Evolutionary conservation across 257 asterid genomes (phyloP).

Genomic region (Rehmannia glutinosa): DNA sequence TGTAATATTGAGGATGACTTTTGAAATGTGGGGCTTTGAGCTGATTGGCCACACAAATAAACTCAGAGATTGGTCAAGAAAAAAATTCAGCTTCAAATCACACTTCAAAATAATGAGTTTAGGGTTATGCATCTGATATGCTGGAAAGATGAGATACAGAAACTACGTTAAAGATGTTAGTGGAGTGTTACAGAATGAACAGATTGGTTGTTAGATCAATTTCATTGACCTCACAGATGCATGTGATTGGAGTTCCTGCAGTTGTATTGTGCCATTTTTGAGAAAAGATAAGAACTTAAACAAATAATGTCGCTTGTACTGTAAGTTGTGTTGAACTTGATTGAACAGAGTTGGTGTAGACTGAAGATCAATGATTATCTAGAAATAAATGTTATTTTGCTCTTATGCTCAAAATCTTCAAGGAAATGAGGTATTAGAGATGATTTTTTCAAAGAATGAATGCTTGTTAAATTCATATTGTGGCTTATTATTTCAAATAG

Average conservation of each 20-base stretch:
- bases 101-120: background rate
- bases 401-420: background rate
- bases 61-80: background rate
- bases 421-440: background rate
- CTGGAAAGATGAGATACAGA: too few relatives aligned
- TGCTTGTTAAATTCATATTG: background rate
- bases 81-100: background rate
- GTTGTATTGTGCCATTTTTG: too few relatives aligned
- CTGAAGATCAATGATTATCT: background rate
- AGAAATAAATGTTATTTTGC: background rate
- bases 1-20: background rate
- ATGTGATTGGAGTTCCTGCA: too few relatives aligned
- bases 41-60: background rate
- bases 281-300: too few relatives aligned
- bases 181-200: too few relatives aligned
- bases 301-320: background rate
- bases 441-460: background rate
- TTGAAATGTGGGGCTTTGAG: background rate
- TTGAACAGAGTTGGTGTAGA: background rate
- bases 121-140: too few relatives aligned
- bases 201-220: too few relatives aligned
- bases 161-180: too few relatives aligned
- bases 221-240: too few relatives aligned
- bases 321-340: background rate
- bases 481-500: background rate